These are phyloP conservation scores for Rutidosis leptorrhynchoides DNA, from an alignment of 129 eudicot genomes.

Conservation along the genomic window DNA sequence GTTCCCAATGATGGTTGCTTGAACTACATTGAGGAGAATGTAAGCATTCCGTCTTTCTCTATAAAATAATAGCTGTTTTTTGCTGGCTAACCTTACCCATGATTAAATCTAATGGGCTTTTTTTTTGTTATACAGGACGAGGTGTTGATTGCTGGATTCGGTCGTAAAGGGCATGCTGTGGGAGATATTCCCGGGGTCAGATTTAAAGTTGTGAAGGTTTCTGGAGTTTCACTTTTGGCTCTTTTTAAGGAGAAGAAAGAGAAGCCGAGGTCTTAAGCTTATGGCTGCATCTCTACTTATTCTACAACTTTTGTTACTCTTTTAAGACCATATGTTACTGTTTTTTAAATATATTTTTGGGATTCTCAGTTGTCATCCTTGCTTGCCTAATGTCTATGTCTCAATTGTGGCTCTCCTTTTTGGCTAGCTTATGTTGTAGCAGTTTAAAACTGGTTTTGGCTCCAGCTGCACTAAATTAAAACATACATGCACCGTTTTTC, in stretches of 20 bases:
- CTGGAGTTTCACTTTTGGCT: slow-evolving; percentile 52
- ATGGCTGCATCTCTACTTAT: slow-evolving; percentile 5
- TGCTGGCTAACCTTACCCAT: not conserved
- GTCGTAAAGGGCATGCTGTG: slow-evolving; percentile 51
- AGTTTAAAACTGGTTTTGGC: not conserved
- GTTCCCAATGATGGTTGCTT: slow-evolving; percentile 63
- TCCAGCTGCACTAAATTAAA: not conserved
- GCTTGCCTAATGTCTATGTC: not conserved
- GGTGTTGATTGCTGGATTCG: slow-evolving; percentile 46
- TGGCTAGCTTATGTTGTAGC: not conserved
- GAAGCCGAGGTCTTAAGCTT: slow-evolving; percentile 41
- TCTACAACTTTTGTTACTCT: slow-evolving; percentile 14
- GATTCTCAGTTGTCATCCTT: not conserved
- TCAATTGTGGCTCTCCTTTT: not conserved
- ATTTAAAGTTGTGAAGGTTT: slow-evolving; percentile 52
- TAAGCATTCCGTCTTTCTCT: slow-evolving; percentile 5
- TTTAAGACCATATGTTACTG: slow-evolving; percentile 18
- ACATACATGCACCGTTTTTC: not conserved
- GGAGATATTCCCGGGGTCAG: slow-evolving; percentile 62
- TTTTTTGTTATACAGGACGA: slow-evolving; percentile 23
- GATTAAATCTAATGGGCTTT: not conserved
- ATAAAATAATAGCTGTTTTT: not conserved
- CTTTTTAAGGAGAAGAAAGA: slow-evolving; percentile 57
- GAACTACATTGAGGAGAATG: slow-evolving; percentile 56
- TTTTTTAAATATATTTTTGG: slow-evolving; percentile 3